Evolutionary conservation across 768 basidiomycete genomes (phyloP), one percentile per base, ranked within the genome.

Genomic region (Termitomyces sp.): DNA sequence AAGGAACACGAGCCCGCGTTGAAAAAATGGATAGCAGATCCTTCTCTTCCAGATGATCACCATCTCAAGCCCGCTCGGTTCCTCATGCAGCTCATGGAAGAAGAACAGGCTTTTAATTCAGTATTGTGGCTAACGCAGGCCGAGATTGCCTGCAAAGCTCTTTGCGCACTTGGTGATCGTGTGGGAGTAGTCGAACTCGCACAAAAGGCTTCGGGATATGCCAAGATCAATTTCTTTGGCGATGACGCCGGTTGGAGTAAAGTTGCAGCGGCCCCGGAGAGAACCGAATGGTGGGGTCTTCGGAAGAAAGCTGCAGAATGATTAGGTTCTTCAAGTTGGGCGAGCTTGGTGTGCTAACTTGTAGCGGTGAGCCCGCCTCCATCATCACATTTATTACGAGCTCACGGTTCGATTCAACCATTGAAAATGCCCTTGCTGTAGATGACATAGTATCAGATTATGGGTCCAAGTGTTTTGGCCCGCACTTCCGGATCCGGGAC

Each of bases 221-320:
- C 39, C 16, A 48, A 59, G 47, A 32, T 43, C 6, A 25, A 11
- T 7, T 23, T 43, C 9, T 53, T 23, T 22, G 56, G 56, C 2
- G 45, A 58, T 16, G 56, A 63, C 25, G 56, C 32, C 31, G 56
- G 62, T 0, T 64, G 63, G 63, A 38, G 32, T 15, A 53, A 56
- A 32, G 58, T 65, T 7, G 62, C 58, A 3, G 56, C 40, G 9
- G 48, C 62, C 5, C 64, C 60, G 15, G 58, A 62, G 53, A 52
- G 43, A 25, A 65, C 60, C 6, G 48, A 22, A 11, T 63, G 64
- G 64, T 65, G 64, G 58, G 58, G 54, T 22, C 20, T 47, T 29
- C 18, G 51, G 27, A 54, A 35, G 40, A 62, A 51, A 33, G n/a
- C 16, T 31, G 9, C 33, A 1, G 11, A 20, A 23, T 42, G 33